Conservation (phyloP, 257 asterid genomes). For the Handroanthus guayacan region DNA sequence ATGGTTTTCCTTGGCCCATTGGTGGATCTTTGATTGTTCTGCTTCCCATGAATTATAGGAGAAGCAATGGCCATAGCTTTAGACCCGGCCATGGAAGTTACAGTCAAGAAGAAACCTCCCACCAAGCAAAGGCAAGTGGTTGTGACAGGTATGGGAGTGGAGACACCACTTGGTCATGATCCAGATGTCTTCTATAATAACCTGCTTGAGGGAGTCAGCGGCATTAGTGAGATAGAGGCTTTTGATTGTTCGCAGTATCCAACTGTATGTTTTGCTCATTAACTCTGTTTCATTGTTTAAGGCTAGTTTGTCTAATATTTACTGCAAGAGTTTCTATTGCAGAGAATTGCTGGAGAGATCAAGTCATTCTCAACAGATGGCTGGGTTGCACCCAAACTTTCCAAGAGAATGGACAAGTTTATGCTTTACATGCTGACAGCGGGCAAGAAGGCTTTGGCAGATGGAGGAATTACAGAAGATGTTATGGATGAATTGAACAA, state of each 20-base stretch:
- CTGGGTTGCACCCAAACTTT: constrained; percentile 80
- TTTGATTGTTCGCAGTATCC: constrained; percentile 82
- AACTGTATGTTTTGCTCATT: constrained; percentile 60
- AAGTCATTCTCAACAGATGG: constrained; percentile 85
- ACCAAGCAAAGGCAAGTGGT: constrained; percentile 77
- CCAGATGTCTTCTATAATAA: constrained; percentile 72
- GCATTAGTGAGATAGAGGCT: constrained; percentile 81
- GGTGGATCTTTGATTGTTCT: constrained; percentile 17
- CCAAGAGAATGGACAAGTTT: constrained; percentile 88
- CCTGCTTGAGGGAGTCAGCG: constrained; percentile 83
- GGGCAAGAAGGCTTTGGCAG: constrained; percentile 84
- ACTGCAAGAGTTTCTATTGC: constrained; percentile 37
- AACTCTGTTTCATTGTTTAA: constrained; percentile 23
- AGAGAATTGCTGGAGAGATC: constrained; percentile 93
- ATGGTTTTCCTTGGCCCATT: background rate
- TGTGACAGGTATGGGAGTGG: constrained; percentile 90
- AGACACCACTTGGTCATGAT: constrained; percentile 80
- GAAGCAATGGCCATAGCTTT: constrained; percentile 55
- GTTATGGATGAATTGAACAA: constrained; percentile 69
- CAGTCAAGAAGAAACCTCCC: constrained; percentile 63
- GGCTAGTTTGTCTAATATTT: constrained; percentile 36
- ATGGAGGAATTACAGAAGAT: constrained; percentile 80
- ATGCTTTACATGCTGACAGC: constrained; percentile 95
- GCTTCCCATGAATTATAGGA: constrained; percentile 48
- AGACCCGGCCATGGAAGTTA: constrained; percentile 55